These are phyloP conservation scores for Candida methanosorbosa DNA, from an alignment of 805 yeast species.

Conservation along the genomic window DNA sequence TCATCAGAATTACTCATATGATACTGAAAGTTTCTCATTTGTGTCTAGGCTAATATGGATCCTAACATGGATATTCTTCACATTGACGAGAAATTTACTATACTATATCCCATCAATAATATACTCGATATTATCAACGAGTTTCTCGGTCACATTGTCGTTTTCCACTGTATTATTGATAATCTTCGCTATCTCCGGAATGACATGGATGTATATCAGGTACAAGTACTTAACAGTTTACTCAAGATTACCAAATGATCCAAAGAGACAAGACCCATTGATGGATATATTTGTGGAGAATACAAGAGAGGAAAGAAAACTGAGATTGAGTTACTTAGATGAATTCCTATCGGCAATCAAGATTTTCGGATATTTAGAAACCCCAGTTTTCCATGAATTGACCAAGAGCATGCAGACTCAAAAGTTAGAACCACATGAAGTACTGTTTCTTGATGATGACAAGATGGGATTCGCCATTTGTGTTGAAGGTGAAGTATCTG, in stretches of 20 bases:
- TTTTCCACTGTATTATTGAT: conserved; percentile 36
- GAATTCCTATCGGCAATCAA: conserved; percentile 87
- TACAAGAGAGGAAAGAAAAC: conserved; percentile 27
- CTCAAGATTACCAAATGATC: conserved; percentile 43
- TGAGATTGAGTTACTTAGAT: conserved; percentile 63
- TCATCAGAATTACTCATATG: no score
- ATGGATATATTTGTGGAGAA: conserved; percentile 37
- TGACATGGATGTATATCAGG: conserved; percentile 42
- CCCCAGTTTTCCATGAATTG: conserved; percentile 84
- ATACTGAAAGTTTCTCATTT: conserved; percentile 3
- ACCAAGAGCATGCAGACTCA: conserved; percentile 90
- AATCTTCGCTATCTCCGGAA: conserved; percentile 20
- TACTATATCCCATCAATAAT: conserved; percentile 12
- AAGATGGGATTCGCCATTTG: conserved; percentile 79
- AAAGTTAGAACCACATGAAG: conserved; percentile 68
- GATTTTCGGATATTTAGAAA: conserved; percentile 87
- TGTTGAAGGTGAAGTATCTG: conserved; percentile 83
- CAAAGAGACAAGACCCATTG: conserved; percentile 33
- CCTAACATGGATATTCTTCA: conserved; percentile 10
- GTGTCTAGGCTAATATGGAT: conserved; percentile 10
- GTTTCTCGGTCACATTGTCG: conserved; percentile 42
- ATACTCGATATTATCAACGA: conserved; percentile 28
- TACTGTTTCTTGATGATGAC: conserved; percentile 61
- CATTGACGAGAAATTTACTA: conserved; percentile 8
- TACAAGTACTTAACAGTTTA: conserved; percentile 58